phyloP scores from a whole-genome alignment of 176 grass and related monocot species.

The Rhynchospora pubera region DNA sequence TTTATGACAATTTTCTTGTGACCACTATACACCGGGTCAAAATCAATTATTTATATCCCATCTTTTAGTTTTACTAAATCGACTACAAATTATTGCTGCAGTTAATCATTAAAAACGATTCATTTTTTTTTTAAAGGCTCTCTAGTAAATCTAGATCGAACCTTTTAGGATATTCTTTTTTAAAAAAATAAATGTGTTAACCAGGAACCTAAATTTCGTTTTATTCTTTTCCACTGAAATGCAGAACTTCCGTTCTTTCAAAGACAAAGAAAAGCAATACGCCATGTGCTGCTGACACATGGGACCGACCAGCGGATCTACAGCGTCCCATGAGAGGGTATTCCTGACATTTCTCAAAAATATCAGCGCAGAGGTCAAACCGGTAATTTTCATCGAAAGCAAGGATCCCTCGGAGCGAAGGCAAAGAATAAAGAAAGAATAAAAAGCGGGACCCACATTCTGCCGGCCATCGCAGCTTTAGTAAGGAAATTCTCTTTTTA shows the following conservation, averaged over 20 bases:
- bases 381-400: not conserved
- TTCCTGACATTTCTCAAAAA: not conserved
- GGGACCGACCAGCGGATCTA: not conserved
- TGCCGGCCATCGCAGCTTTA: not conserved
- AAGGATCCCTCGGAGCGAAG: not conserved
- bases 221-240: not conserved
- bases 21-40: too few species aligned
- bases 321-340: not conserved
- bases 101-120: too few species aligned
- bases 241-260: too few species aligned
- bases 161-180: too few species aligned
- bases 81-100: too few species aligned
- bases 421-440: not conserved
- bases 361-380: not conserved
- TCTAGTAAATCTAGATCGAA: too few species aligned
- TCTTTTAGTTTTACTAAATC: too few species aligned
- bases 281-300: not conserved
- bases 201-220: not conserved
- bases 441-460: not conserved
- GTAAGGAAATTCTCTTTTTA: not conserved
- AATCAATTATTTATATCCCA: too few species aligned
- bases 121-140: too few species aligned
- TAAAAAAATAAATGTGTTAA: too few species aligned
- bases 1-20: too few species aligned
- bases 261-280: not conserved